Base-by-base conservation (phyloP, 495 filamentous ascomycete genomes). In the Penicillium odoratum region DNA sequence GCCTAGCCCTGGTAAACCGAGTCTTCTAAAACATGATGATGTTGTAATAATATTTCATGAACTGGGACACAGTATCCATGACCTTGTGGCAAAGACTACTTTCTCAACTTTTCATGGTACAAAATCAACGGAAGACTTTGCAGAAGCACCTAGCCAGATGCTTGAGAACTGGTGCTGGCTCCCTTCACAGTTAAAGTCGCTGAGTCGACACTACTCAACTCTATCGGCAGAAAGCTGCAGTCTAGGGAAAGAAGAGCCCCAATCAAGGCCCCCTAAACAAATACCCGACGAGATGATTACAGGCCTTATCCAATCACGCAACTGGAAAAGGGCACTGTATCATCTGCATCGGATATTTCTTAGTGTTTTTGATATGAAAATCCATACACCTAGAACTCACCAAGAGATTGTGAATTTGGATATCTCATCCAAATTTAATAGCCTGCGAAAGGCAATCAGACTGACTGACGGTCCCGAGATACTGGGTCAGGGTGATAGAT, bases 101-200 rank as follows among this genome's bases (percentile, higher is more conserved):
- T 46, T 29, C 21, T 46, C 44, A 3, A 5, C 5, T 28, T 46
- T 46, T 25, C 43, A 46, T 46, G 44, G 44, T 26, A 46, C 44
- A 25, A 46, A 26, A 28, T 26, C 44, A 26, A 28, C 21, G 16
- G 18, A 26, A 26, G 44, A 46, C 21, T 46, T 46, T 28, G 16
- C 18, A 25, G 44, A 46, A 46, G 21, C 44, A 2, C 44, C 44
- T 28, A 46, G 44, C 26, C 16, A 46, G 21, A 46, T 46, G 44
- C 21, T 46, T 26, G 44, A 46, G 18, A 46, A 46, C 44, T 46
- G 44, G 21, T 46, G 44, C 44, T 46, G 44, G 44, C 16, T 28
- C 6, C 44, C 44, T 46, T 28, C 44, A 46, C 40, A 44, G 11
- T 28, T 46, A 9, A 25, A 46, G 44, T 46, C 18, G 9, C 44